Evolutionary conservation across 495 filamentous ascomycete genomes (phyloP), one percentile per base, ranked within the genome.

Genomic region (Zalerion maritima): DNA sequence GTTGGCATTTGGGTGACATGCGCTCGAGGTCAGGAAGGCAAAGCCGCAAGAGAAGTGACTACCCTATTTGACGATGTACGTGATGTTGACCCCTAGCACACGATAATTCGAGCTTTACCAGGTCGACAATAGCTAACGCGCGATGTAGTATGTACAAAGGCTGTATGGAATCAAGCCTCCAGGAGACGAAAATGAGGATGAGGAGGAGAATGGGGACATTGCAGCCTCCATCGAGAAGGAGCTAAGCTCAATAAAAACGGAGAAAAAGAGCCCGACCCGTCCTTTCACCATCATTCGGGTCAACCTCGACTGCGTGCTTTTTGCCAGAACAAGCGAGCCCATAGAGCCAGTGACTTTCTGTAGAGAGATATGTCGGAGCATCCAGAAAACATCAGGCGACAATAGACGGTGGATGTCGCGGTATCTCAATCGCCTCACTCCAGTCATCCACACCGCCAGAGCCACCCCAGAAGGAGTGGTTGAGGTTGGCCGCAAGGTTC

Each of bases 1-100:
- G 60, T 64, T 24, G 89, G 89, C 7, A 78, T 96, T 17, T 94
- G 87, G 68, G 71, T 78, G 15, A 93, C 91, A 1, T 94, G 85
- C 46, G 75, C 84, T 18, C 73, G 75, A 50, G 72, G 71, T 29
- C 77, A 68, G 52, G 87, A 97, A 57, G 58, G 55, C 13, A 85
- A 76, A 56, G 83, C 81, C 12, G 65, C 78, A 2, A 62, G 58
- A 20, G 89, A 97, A 46, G 50, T 83, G 24, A 54, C 63, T 15
- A 62, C 74, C 46, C 49, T 94, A 18, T 81, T 94, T 46, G 67
- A 76, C 11, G 69, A 89, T 60, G 83, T 85, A 46, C 39, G 49
- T 30, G n/a, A 12, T 26, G 9, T 21, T 34, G 21, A 13, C 8
- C n/a, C 2, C 19, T 11, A 21, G 16, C 24, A 16, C 30, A 32